These are phyloP conservation scores for Xylaria bambusicola DNA, from an alignment of 495 filamentous ascomycete species.

Conservation along the genomic window DNA sequence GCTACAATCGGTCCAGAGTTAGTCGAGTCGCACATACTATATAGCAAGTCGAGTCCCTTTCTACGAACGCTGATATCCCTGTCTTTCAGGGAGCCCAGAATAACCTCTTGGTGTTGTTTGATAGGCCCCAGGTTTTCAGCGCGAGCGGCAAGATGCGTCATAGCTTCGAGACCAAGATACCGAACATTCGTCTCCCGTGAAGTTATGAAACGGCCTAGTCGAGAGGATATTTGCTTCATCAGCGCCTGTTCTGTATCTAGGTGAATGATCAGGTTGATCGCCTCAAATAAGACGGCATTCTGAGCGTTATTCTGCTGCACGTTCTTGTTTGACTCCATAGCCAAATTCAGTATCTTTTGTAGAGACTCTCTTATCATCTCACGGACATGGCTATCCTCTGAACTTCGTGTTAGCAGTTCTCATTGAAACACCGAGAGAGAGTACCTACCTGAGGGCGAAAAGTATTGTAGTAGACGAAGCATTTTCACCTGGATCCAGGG, in stretches of 20 bases:
- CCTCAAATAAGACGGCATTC: slow-evolving; percentile 97
- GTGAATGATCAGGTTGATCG: slow-evolving; percentile 97
- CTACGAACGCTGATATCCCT: slow-evolving; percentile 95
- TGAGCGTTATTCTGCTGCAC: slow-evolving; percentile 99
- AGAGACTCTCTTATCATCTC: slow-evolving; percentile 90
- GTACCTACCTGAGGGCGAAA: slow-evolving; percentile 82
- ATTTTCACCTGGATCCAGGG: slow-evolving; percentile 99
- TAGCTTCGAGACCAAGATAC: slow-evolving; percentile 94
- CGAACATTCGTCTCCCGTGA: slow-evolving; percentile 97
- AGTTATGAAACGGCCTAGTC: slow-evolving; percentile 93
- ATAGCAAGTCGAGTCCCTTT: slow-evolving; percentile 93
- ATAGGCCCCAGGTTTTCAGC: slow-evolving; percentile 96
- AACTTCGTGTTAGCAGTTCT: slow-evolving; percentile 23
- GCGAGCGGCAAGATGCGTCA: slow-evolving; percentile 96
- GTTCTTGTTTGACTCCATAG: slow-evolving; percentile 94
- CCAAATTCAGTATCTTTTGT: slow-evolving; percentile 83
- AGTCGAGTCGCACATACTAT: slow-evolving; percentile 97
- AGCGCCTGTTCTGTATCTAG: slow-evolving; percentile 94
- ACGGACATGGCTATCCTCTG: slow-evolving; percentile 89
- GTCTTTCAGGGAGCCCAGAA: slow-evolving; percentile 90
- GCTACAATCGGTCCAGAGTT: slow-evolving; percentile 92
- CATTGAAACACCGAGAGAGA: neutral
- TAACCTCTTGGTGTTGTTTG: slow-evolving; percentile 96
- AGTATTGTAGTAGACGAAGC: slow-evolving; percentile 89
- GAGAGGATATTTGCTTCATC: slow-evolving; percentile 95